Conservation (phyloP, 257 asterid species). For the Handroanthus guayacan region DNA sequence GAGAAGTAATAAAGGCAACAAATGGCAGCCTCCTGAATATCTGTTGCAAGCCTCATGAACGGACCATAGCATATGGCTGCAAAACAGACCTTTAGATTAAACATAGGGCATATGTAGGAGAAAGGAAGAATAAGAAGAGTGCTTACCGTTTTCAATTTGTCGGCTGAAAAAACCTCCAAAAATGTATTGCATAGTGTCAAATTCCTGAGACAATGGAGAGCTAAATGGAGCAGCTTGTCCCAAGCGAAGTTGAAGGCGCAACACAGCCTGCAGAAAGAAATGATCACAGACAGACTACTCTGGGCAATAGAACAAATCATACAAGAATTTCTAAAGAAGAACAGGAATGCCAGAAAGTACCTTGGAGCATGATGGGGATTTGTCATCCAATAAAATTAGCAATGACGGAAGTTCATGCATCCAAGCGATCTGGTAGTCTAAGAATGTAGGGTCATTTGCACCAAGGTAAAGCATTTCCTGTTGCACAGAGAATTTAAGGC, state of each 20-base stretch:
- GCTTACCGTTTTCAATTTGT: constrained; percentile 53
- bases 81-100: constrained; percentile 40
- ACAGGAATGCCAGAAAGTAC: constrained; percentile 50
- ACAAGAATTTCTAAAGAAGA: constrained; percentile 16
- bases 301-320: constrained; percentile 22
- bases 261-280: constrained; percentile 71
- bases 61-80: constrained; percentile 73
- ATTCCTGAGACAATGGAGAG: constrained; percentile 57
- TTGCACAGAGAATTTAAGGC: constrained; percentile 26
- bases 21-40: constrained; percentile 82
- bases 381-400: constrained; percentile 67
- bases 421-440: constrained; percentile 65
- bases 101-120: constrained; percentile 30
- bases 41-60: constrained; percentile 72
- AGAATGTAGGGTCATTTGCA: constrained; percentile 58
- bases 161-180: constrained; percentile 63
- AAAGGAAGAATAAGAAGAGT: constrained; percentile 30
- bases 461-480: constrained; percentile 62
- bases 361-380: constrained; percentile 67
- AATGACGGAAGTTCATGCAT: constrained; percentile 72
- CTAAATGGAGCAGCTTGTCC: constrained; percentile 64
- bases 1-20: constrained; percentile 84
- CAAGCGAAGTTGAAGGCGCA: constrained; percentile 67
- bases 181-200: constrained; percentile 61
- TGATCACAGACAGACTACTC: constrained; percentile 9